Evolutionary conservation across 345 rosid genomes (phyloP).

Genomic region (Pistacia atlantica): DNA sequence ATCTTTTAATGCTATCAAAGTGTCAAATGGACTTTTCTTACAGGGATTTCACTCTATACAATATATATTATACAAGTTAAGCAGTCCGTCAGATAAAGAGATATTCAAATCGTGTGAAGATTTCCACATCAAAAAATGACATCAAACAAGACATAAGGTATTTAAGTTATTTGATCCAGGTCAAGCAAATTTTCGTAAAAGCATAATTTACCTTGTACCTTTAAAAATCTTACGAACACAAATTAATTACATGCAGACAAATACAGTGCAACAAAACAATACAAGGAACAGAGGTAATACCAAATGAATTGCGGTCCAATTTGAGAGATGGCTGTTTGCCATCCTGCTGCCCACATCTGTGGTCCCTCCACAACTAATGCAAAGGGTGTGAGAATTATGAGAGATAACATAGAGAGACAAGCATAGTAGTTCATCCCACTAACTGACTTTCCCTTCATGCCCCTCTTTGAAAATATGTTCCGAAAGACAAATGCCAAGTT

Average conservation of each 20-base stretch:
- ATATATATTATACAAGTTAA: not conserved
- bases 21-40: not conserved
- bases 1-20: not conserved
- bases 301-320: slow-evolving; percentile 85
- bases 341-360: slow-evolving; percentile 94
- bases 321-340: slow-evolving; percentile 64
- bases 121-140: not conserved
- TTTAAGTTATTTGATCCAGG: not conserved
- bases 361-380: slow-evolving; percentile 99
- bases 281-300: slow-evolving; percentile 31
- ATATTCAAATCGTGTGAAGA: not conserved
- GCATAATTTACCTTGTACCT: not conserved
- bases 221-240: not conserved
- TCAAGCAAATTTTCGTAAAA: not conserved
- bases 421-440: slow-evolving; percentile 99
- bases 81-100: not conserved
- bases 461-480: slow-evolving; percentile 92
- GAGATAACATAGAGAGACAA: slow-evolving; percentile 89
- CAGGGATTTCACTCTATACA: not conserved
- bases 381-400: slow-evolving; percentile 87
- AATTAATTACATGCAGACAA: slow-evolving; percentile 6
- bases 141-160: not conserved
- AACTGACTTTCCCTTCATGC: slow-evolving; percentile 98
- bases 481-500: slow-evolving; percentile 95
- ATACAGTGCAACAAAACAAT: not conserved